Conservation (phyloP, 2,329 filamentous ascomycete genomes). For the Fusarium praegraminearum region DNA sequence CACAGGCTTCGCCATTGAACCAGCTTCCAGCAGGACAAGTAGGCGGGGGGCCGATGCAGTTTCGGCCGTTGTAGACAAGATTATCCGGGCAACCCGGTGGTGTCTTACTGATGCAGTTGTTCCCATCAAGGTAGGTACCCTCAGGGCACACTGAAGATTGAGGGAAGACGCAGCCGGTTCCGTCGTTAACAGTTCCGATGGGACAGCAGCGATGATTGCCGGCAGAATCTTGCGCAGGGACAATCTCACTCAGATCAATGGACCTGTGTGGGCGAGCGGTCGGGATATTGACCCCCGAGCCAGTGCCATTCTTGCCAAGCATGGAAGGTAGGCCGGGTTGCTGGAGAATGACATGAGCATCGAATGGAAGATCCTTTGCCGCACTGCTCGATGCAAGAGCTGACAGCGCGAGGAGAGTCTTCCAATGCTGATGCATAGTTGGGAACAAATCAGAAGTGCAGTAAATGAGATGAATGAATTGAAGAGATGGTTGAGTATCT, state of each 20-base stretch:
- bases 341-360: background rate
- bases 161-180: slow-evolving; percentile 32
- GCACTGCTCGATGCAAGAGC: background rate
- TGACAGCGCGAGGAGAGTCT: background rate
- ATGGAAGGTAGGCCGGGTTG: background rate
- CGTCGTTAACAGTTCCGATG: slow-evolving; percentile 31
- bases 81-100: slow-evolving; percentile 9
- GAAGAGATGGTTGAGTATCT: background rate
- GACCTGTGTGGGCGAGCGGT: background rate
- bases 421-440: background rate
- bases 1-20: slow-evolving; percentile 25
- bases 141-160: slow-evolving; percentile 27
- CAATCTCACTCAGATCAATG: slow-evolving; percentile 19
- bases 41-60: slow-evolving; percentile 1
- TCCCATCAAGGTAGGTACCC: slow-evolving; percentile 25
- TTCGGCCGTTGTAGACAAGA: slow-evolving; percentile 16
- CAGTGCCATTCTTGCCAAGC: background rate
- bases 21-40: slow-evolving; percentile 3
- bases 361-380: background rate
- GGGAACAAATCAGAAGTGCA: background rate
- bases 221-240: slow-evolving; percentile 8
- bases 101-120: slow-evolving; percentile 21
- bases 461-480: background rate
- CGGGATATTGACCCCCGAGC: background rate
- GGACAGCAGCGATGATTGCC: slow-evolving; percentile 24